Conservation (phyloP, 257 asterid species). For the Solanum tacnaense region DNA sequence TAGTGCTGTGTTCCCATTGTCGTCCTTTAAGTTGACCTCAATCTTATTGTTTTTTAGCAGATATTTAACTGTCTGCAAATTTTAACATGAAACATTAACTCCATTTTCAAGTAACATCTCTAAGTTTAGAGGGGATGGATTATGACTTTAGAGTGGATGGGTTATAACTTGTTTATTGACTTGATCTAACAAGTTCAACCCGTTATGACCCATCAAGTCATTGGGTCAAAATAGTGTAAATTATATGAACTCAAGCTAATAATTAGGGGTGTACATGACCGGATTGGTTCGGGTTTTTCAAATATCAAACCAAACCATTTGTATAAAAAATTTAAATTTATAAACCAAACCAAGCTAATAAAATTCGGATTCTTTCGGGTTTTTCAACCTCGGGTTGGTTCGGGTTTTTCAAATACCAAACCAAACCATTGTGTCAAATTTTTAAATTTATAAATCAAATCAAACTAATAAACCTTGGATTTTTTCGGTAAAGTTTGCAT, state of each 20-base stretch:
- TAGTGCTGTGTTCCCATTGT: conserved; percentile 18
- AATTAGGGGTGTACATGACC: background rate
- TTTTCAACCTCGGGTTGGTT: no score
- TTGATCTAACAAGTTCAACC: background rate
- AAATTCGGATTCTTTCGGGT: no score
- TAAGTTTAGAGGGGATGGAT: background rate
- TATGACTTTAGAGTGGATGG: background rate
- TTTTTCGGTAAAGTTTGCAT: no score
- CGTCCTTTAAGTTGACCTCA: conserved; percentile 12
- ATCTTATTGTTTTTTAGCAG: conserved; percentile 3
- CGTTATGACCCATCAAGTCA: background rate
- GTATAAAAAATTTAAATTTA: no score
- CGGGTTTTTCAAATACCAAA: no score
- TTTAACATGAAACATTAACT: background rate
- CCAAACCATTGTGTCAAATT: no score
- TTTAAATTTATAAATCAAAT: no score
- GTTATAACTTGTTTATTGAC: background rate
- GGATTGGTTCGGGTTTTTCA: no score
- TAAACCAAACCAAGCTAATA: no score
- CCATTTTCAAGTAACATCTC: background rate
- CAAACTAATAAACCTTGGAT: no score
- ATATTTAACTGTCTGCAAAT: conserved; percentile 15
- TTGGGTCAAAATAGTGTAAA: background rate
- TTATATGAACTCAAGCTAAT: background rate
- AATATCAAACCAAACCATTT: no score